Conservation (phyloP, 2,329 filamentous ascomycete genomes). For the Neopestalotiopsis clavispora region DNA sequence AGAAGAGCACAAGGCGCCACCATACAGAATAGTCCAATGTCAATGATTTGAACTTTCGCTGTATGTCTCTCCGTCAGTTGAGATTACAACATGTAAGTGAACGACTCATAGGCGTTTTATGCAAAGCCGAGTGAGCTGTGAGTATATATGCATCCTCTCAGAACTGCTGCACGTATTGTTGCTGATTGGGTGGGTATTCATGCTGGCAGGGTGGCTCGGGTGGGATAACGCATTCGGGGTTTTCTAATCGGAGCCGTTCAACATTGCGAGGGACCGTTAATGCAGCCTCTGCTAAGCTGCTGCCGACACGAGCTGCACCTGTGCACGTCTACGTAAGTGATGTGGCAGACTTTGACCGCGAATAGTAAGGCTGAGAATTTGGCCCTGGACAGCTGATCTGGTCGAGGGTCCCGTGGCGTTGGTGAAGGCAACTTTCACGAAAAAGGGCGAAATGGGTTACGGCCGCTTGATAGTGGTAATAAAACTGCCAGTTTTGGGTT, state of each 20-base stretch:
- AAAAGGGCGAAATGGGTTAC: background rate
- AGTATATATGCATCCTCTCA: background rate
- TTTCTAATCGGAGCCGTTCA: background rate
- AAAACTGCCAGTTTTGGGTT: background rate
- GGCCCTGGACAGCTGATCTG: background rate
- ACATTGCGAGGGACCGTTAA: background rate
- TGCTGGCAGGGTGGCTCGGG: background rate
- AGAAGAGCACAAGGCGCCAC: background rate
- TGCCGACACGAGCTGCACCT: conserved; percentile 5
- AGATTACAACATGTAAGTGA: background rate
- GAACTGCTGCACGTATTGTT: background rate
- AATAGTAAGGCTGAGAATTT: background rate
- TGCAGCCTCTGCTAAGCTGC: background rate
- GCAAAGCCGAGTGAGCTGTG: no score
- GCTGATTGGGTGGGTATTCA: background rate
- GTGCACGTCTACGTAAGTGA: background rate
- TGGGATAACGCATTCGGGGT: background rate
- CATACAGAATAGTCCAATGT: background rate
- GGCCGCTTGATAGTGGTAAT: background rate
- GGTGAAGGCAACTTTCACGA: background rate
- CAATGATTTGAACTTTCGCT: background rate
- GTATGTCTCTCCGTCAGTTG: background rate
- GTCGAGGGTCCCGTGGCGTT: background rate
- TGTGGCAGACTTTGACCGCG: background rate
- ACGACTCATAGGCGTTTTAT: no score